phyloP scores from a whole-genome alignment of 176 grass and related monocot genomes.

The Miscanthus lutarioriparius region DNA sequence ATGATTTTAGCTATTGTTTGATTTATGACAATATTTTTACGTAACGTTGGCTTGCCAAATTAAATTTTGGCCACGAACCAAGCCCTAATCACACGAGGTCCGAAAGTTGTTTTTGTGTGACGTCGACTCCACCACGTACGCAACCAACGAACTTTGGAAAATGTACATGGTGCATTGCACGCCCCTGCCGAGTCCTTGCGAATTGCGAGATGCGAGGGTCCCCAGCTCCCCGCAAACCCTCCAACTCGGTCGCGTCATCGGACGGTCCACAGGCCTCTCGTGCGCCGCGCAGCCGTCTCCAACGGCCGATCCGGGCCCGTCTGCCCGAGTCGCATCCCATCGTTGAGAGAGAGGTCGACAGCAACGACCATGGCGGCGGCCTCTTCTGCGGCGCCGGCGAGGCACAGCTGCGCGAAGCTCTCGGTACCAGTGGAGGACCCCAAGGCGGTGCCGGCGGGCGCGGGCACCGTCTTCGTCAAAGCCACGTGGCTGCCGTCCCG shows the following conservation, averaged over 20 bases:
- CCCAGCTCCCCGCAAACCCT: not conserved
- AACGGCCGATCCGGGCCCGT: not conserved
- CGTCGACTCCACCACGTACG: too few relatives aligned
- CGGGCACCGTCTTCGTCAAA: slow-evolving; percentile 57
- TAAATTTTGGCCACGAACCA: too few relatives aligned
- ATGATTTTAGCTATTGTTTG: too few relatives aligned
- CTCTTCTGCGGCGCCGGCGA: slow-evolving; percentile 24
- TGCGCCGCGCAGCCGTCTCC: not conserved
- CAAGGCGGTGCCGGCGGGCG: slow-evolving; percentile 18
- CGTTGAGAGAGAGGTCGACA: not conserved
- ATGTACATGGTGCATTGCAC: too few relatives aligned
- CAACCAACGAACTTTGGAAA: too few relatives aligned
- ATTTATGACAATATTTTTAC: too few relatives aligned
- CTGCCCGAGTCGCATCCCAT: not conserved
- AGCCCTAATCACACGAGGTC: too few relatives aligned
- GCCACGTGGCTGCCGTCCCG: slow-evolving; percentile 70
- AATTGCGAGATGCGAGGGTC: too few relatives aligned
- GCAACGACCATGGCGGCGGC: slow-evolving; percentile 23
- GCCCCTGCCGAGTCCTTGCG: too few relatives aligned
- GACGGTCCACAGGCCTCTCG: not conserved
- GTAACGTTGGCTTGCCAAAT: too few relatives aligned
- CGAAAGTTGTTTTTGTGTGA: too few relatives aligned
- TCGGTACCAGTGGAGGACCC: slow-evolving; percentile 73
- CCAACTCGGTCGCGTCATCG: not conserved
- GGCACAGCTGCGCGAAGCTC: slow-evolving; percentile 84